Base-by-base conservation (phyloP, 352 stramenopile species). In the Phytophthora hibernalis region DNA sequence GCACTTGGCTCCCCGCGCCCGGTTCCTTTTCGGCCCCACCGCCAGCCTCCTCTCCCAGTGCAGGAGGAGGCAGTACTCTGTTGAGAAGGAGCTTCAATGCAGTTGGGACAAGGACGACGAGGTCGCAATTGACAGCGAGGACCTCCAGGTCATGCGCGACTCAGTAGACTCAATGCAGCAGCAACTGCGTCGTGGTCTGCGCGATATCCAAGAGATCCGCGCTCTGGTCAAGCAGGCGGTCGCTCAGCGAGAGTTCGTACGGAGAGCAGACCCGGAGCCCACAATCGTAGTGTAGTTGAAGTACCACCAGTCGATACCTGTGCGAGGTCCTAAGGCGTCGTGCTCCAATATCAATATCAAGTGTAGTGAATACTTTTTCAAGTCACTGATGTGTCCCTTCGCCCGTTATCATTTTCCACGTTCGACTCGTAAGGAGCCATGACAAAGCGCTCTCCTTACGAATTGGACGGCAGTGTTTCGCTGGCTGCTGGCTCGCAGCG, bases 371-470 rank as follows among this genome's bases (percentile, higher is more conserved):
- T 60, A 74, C 43, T 58, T 21, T 18, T 58, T 33, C 48, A 45
- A 31, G 20, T 28, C 18, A 26, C 1, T 44, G 5, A 10, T 26
- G 20, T 26, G 20, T 28, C 11, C n/a, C 42, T 48, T 24, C 42
- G 18, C 28, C 52, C 22, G 59, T 65, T 65, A 60, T 12, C 9
- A 1, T 50, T 55, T 56, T 38, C 13, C 37, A 28, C 10, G 5
- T 10, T 53, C 26, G 15, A 47, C 43, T 54, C 37, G 20, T 49
- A 38, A 8, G 21, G n/a, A 16, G 13, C 4, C 18, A 77, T 77
- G 65, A 70, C 72, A 48, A 78, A 82, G 57, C 70, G 77, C 18
- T 83, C 77, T 48, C 75, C 77, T 16, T 83, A 80, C 58, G 74
- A 70, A 62, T 28, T 65, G 10, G 57, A 80, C 22, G 42, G 21